Evolutionary conservation across 768 basidiomycete species (phyloP).

Genomic region (Pisolithus orientalis): DNA sequence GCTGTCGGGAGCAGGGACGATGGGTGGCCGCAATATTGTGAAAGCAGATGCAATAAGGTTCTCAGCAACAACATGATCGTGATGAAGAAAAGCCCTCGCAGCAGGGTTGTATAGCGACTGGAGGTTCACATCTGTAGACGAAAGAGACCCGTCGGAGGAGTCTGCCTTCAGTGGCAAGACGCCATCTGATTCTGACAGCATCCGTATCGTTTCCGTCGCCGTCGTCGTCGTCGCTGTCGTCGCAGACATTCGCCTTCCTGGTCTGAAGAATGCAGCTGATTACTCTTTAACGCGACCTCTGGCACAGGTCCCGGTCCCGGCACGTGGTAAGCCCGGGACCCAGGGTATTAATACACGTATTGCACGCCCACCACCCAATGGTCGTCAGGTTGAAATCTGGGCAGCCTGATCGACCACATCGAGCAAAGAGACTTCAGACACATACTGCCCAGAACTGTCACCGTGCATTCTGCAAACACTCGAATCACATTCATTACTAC

Average conservation of each 20-base stretch:
- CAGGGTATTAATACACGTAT: too few species aligned
- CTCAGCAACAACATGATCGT: slow-evolving; percentile 61
- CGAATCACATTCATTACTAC: neutral
- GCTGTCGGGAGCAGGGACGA: slow-evolving; percentile 27
- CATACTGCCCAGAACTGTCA: too few species aligned
- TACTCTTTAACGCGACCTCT: neutral
- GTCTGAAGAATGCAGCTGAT: slow-evolving; percentile 13
- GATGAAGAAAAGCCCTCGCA: slow-evolving; percentile 71
- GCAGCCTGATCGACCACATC: too few species aligned
- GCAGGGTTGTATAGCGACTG: slow-evolving; percentile 73
- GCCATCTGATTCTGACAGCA: slow-evolving; percentile 7
- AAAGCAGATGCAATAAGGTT: slow-evolving; percentile 67
- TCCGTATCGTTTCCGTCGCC: slow-evolving; percentile 12
- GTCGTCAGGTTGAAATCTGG: too few species aligned
- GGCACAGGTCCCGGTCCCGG: too few species aligned
- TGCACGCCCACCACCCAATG: too few species aligned
- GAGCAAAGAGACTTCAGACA: too few species aligned
- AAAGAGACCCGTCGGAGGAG: slow-evolving; percentile 8
- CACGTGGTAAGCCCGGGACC: neutral
- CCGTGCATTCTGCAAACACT: too few species aligned
- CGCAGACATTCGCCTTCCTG: slow-evolving; percentile 37
- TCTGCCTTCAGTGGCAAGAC: slow-evolving; percentile 33
- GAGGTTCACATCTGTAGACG: slow-evolving; percentile 43
- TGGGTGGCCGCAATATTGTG: slow-evolving; percentile 44
- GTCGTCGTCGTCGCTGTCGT: slow-evolving; percentile 42